Conservation (phyloP, 768 basidiomycete species). For the Termitomyces bulborhizus region DNA sequence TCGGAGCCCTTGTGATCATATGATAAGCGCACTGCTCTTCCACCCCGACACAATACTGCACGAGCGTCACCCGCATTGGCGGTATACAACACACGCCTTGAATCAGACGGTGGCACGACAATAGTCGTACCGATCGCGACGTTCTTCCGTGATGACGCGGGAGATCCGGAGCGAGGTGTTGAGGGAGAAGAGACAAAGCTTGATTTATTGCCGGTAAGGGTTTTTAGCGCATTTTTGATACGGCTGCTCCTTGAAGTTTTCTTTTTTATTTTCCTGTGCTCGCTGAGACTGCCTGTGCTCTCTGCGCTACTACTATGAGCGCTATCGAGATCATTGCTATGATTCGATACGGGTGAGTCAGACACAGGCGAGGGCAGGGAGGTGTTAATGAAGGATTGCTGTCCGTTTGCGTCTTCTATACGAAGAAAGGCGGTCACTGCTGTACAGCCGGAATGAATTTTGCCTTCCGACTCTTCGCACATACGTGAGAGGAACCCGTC, state of each 20-base stretch:
- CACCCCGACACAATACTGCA: conserved; percentile 86
- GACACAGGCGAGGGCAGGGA: conserved; percentile 21
- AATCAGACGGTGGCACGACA: conserved; percentile 38
- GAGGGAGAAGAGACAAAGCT: conserved; percentile 25
- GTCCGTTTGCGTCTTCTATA: conserved; percentile 74
- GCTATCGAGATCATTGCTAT: conserved; percentile 28
- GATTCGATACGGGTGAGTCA: conserved; percentile 29
- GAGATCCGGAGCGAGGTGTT: conserved; percentile 30
- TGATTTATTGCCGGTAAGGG: conserved; percentile 34
- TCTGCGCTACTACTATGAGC: conserved; percentile 41
- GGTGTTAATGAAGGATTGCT: conserved; percentile 56
- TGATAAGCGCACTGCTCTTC: conserved; percentile 87
- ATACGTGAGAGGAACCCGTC: conserved; percentile 79
- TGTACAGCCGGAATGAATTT: conserved; percentile 95
- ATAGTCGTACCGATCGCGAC: conserved; percentile 23
- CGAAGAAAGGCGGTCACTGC: conserved; percentile 95
- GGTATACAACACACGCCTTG: conserved; percentile 81
- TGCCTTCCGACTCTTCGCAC: conserved; percentile 82
- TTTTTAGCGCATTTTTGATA: conserved; percentile 51
- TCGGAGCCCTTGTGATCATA: conserved; percentile 99
- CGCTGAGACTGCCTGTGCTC: conserved; percentile 27
- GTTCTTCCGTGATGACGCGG: conserved; percentile 21
- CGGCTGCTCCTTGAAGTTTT: conserved; percentile 40
- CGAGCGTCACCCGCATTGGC: conserved; percentile 98
- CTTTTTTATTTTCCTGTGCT: conserved; percentile 26